Evolutionary conservation across 768 basidiomycete genomes (phyloP), one percentile per base, ranked within the genome.

Genomic region (Hirschioporus abietinus): DNA sequence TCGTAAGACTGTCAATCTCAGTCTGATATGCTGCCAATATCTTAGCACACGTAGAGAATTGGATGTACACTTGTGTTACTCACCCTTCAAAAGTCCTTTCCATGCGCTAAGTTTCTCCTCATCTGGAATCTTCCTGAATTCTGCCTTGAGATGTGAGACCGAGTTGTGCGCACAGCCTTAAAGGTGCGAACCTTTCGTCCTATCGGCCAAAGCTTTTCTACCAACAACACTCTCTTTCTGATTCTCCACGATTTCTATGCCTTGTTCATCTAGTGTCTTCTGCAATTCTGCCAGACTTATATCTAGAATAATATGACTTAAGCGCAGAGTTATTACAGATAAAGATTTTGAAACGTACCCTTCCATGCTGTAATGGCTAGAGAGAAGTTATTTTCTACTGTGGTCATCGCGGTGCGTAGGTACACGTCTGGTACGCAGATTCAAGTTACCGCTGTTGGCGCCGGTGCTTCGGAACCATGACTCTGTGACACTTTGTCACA

Each of bases 201-300:
- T 90, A 79, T 99, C 97, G 0, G 96, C 93, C 24, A 99, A 82
- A 65, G 89, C 91, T 77, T 98, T 99, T 58, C 97, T 85, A 10
- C 95, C 95, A 1, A 99, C 83, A 60, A 98, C 84, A 70, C 92
- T 94, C 80, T 99, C 96, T 80, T 98, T 99, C 82, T 98, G 96
- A 78, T 96, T 96, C 82, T 99, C 95, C 24, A 99, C 96, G 17
- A 99, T 83, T 77, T 99, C 96, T 35, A 98, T 84, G 4, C 95
- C 96, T 68, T 98, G 96, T 7, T 84, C 81, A 78, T 99, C 96
- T 63, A 99, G 86, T 4, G 88, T 90, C 80, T 94, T 96, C 78
- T 99, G 96, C 27, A 99, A 82, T 69, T 97, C 94, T 23, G 88
- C 79, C 63, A 99, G 84, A 76, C 92, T 90, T 72, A 99, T 91